These are phyloP conservation scores for Paramecium octaurelia DNA, from an alignment of 73 alveolate species.

Conservation along the genomic window DNA sequence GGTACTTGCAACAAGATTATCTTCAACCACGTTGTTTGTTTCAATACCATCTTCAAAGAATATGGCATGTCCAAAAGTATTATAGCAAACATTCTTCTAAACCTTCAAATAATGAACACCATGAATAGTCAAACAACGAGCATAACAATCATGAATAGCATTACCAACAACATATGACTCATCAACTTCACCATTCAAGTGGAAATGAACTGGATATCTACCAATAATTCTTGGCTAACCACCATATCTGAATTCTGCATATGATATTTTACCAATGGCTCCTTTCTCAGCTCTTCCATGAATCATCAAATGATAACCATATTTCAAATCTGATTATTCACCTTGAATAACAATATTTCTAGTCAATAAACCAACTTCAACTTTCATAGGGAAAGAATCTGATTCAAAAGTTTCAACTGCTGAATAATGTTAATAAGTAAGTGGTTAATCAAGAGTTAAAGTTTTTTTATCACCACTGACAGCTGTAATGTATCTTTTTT, in stretches of 20 bases:
- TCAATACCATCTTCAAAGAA: slow-evolving; percentile 90
- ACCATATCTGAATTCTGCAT: slow-evolving; percentile 73
- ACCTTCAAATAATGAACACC: slow-evolving; percentile 76
- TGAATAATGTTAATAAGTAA: not conserved
- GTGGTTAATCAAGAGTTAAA: slow-evolving; percentile 21
- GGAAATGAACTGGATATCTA: slow-evolving; percentile 87
- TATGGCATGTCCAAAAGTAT: slow-evolving; percentile 83
- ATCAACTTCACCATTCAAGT: slow-evolving; percentile 78
- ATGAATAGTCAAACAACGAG: slow-evolving; percentile 83
- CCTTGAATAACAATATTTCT: slow-evolving; percentile 82
- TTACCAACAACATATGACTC: slow-evolving; percentile 76
- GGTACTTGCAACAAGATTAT: slow-evolving; percentile 69
- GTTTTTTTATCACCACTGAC: slow-evolving; percentile 14
- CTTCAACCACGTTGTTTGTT: slow-evolving; percentile 69
- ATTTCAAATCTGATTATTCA: slow-evolving; percentile 64
- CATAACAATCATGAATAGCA: slow-evolving; percentile 77
- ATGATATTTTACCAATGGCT: slow-evolving; percentile 65
- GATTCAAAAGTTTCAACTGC: slow-evolving; percentile 51
- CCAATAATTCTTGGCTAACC: slow-evolving; percentile 87
- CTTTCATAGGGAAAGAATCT: slow-evolving; percentile 69
- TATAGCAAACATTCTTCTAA: slow-evolving; percentile 72
- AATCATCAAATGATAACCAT: slow-evolving; percentile 82
- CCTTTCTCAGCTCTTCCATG: slow-evolving; percentile 72
- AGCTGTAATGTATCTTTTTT: slow-evolving; percentile 62
- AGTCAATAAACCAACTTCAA: slow-evolving; percentile 84